phyloP scores from a whole-genome alignment of 495 filamentous ascomycete genomes.

The Tricharina praecox region DNA sequence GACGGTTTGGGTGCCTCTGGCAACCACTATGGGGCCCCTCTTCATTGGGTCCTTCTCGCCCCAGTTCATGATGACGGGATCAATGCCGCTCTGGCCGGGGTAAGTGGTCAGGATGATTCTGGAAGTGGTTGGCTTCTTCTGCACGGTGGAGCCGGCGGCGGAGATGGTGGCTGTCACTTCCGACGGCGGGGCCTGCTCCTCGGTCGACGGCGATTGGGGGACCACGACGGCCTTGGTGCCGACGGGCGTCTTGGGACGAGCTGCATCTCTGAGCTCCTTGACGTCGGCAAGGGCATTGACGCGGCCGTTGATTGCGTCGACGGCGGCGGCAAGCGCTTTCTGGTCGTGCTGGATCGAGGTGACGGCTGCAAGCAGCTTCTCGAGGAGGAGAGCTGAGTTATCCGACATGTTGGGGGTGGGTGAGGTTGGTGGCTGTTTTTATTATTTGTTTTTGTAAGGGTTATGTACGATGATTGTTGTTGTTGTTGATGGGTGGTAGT shows the following conservation, averaged over 20 bases:
- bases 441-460: too few species aligned
- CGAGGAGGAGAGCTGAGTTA: slow-evolving; percentile 24
- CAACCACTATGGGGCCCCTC: slow-evolving; percentile 84
- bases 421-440: too few species aligned
- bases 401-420: too few species aligned
- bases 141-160: slow-evolving; percentile 12
- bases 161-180: slow-evolving; percentile 10
- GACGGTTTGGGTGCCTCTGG: slow-evolving; percentile 55
- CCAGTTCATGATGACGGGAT: slow-evolving; percentile 79
- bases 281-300: slow-evolving; percentile 43
- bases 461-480: too few species aligned
- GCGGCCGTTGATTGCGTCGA: slow-evolving; percentile 50
- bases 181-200: slow-evolving; percentile 13
- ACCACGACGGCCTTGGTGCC: background rate
- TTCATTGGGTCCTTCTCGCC: slow-evolving; percentile 54
- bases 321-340: slow-evolving; percentile 39
- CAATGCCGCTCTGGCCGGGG: slow-evolving; percentile 82
- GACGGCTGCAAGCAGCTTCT: slow-evolving; percentile 37
- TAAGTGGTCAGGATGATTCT: slow-evolving; percentile 66
- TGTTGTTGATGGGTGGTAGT: too few species aligned
- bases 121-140: slow-evolving; percentile 31
- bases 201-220: background rate
- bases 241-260: slow-evolving; percentile 6
- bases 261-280: slow-evolving; percentile 37
- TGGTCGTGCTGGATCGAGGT: slow-evolving; percentile 41